Evolutionary conservation across 768 basidiomycete genomes (phyloP).

Genomic region (Naganishia onofrii): DNA sequence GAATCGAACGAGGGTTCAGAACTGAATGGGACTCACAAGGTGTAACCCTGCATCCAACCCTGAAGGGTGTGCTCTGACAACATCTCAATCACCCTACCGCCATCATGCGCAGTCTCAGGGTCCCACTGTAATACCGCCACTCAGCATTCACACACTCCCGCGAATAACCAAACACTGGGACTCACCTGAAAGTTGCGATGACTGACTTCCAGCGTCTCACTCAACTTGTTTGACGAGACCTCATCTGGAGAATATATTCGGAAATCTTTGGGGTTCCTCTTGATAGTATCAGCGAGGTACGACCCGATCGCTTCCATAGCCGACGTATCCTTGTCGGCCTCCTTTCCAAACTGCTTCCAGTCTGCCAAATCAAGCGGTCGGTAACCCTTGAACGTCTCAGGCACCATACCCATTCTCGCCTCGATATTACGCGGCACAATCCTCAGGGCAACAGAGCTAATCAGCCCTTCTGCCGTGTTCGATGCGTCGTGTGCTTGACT

Average conservation of each 20-base stretch:
- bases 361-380: constrained; percentile 64
- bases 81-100: constrained; percentile 83
- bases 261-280: constrained; percentile 72
- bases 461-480: constrained; percentile 40
- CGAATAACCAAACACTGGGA: background rate
- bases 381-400: constrained; percentile 65
- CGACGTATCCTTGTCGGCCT: constrained; percentile 64
- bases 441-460: constrained; percentile 41
- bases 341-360: constrained; percentile 61
- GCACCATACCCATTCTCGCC: constrained; percentile 62
- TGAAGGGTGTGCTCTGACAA: constrained; percentile 55
- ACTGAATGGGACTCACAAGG: constrained; percentile 54
- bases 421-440: constrained; percentile 48
- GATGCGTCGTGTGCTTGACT: constrained; percentile 36
- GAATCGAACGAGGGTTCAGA: no score
- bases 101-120: constrained; percentile 59
- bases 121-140: constrained; percentile 60
- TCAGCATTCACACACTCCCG: background rate
- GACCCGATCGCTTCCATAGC: constrained; percentile 66
- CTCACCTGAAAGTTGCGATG: constrained; percentile 67
- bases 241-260: constrained; percentile 91
- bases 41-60: constrained; percentile 82
- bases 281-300: constrained; percentile 54
- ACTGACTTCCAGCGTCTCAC: constrained; percentile 65
- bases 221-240: constrained; percentile 81